phyloP scores from a whole-genome alignment of 2,329 filamentous ascomycete genomes.

The Paecilomyces sp. region DNA sequence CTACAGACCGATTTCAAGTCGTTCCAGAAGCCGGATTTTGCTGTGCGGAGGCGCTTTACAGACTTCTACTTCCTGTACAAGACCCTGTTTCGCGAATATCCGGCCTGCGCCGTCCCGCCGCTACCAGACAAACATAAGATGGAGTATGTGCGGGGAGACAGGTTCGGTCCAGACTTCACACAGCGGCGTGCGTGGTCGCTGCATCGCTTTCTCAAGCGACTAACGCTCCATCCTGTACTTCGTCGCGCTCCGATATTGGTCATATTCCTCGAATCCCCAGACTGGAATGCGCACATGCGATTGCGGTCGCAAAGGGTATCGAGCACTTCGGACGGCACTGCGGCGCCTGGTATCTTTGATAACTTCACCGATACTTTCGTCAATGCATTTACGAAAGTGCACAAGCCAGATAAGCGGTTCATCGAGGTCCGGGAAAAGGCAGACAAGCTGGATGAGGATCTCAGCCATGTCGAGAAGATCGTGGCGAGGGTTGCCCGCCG shows the following conservation, averaged over 20 bases:
- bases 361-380: slow-evolving; percentile 94
- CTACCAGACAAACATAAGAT: slow-evolving; percentile 98
- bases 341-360: slow-evolving; percentile 69
- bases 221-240: slow-evolving; percentile 82
- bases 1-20: slow-evolving; percentile 82
- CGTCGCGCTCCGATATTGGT: slow-evolving; percentile 76
- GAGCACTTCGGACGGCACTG: slow-evolving; percentile 35
- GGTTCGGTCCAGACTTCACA: slow-evolving; percentile 91
- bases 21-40: slow-evolving; percentile 74
- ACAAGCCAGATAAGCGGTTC: slow-evolving; percentile 91
- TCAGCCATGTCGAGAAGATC: slow-evolving; percentile 92
- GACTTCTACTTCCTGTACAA: slow-evolving; percentile 98
- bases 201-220: slow-evolving; percentile 79
- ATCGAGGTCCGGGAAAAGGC: slow-evolving; percentile 88
- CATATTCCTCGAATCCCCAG: slow-evolving; percentile 81
- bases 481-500: slow-evolving; percentile 81
- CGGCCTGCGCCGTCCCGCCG: slow-evolving; percentile 85
- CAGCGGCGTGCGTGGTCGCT: slow-evolving; percentile 80
- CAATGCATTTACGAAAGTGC: slow-evolving; percentile 93
- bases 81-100: slow-evolving; percentile 77
- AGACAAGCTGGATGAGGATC: slow-evolving; percentile 89
- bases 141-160: slow-evolving; percentile 94
- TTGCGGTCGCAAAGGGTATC: slow-evolving; percentile 62
- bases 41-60: slow-evolving; percentile 85
- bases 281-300: slow-evolving; percentile 97